These are phyloP conservation scores for Diaporthe vexans DNA, from an alignment of 2,329 filamentous ascomycete species.

Conservation along the genomic window DNA sequence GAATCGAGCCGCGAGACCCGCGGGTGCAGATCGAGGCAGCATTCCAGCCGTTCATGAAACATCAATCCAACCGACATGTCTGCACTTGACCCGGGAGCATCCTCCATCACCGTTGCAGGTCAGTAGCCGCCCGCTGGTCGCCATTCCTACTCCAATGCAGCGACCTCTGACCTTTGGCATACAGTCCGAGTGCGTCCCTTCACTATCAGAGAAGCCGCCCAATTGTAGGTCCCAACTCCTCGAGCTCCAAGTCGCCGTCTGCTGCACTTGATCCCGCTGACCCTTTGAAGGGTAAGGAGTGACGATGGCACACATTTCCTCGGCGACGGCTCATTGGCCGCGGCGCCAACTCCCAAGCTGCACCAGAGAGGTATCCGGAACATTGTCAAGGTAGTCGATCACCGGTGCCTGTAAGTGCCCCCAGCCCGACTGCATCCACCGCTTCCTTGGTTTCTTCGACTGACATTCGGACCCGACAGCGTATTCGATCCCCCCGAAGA, in stretches of 20 bases:
- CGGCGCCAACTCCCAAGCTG: conserved; percentile 85
- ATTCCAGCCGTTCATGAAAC: conserved; percentile 36
- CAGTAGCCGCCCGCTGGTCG: conserved; percentile 44
- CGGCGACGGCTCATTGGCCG: conserved; percentile 96
- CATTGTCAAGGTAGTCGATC: conserved; percentile 96
- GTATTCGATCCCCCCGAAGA: conserved; percentile 98
- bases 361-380: conserved; percentile 88
- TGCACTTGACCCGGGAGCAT: conserved; percentile 60
- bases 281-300: conserved; percentile 65
- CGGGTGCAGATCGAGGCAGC: conserved; percentile 2
- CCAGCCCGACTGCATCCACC: neutral
- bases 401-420: conserved; percentile 87
- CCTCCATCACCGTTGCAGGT: conserved; percentile 73
- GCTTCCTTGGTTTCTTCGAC: conserved; percentile 35
- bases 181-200: conserved; percentile 79
- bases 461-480: conserved; percentile 61
- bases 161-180: conserved; percentile 46
- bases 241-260: neutral
- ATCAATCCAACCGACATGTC: conserved; percentile 47
- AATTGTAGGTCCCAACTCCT: conserved; percentile 71
- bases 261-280: conserved; percentile 25
- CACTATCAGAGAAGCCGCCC: conserved; percentile 93
- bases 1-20: conserved; percentile 10
- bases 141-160: neutral
- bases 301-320: conserved; percentile 94